Percentiles rank a stretch among this genome's conserved stretches.
Evolutionary conservation across 2,329 filamentous ascomycete genomes (phyloP).

Genomic region (Phoma sp.): DNA sequence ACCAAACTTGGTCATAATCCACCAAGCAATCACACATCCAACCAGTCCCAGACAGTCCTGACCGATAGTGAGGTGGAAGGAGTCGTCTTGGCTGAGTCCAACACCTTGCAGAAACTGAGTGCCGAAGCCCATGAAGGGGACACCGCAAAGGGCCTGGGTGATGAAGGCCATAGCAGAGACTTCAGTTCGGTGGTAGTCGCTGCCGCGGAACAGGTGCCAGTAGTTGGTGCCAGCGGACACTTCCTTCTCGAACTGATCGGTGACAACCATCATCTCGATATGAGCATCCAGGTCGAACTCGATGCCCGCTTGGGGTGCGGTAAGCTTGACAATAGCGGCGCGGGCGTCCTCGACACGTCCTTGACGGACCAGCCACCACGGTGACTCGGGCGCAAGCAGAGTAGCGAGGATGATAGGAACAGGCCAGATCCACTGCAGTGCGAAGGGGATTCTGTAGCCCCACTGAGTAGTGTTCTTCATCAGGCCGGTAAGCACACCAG

Average conservation of each 20-base stretch:
- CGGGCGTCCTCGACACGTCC: slow-evolving; percentile 70
- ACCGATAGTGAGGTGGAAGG: slow-evolving; percentile 34
- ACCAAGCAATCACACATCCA: slow-evolving; percentile 78
- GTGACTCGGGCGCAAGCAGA: slow-evolving; percentile 70
- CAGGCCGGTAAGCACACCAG: slow-evolving; percentile 72
- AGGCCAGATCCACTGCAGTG: slow-evolving; percentile 78
- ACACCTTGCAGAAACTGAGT: slow-evolving; percentile 33
- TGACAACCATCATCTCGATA: slow-evolving; percentile 88
- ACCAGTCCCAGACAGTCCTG: slow-evolving; percentile 41
- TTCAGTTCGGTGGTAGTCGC: slow-evolving; percentile 79
- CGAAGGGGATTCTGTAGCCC: slow-evolving; percentile 70
- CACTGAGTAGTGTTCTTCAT: slow-evolving; percentile 68
- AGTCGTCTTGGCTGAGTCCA: slow-evolving; percentile 31
- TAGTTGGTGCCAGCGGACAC: slow-evolving; percentile 73
- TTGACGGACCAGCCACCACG: slow-evolving; percentile 54
- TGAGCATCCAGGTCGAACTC: slow-evolving; percentile 59
- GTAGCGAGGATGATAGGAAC: slow-evolving; percentile 70
- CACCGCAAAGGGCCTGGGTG: slow-evolving; percentile 49
- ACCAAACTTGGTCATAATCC: slow-evolving; percentile 77
- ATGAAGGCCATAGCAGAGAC: slow-evolving; percentile 61
- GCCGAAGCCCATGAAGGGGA: slow-evolving; percentile 36
- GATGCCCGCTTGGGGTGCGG: slow-evolving; percentile 52
- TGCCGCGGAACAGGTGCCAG: slow-evolving; percentile 80
- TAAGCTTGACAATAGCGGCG: slow-evolving; percentile 67
- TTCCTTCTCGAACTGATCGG: slow-evolving; percentile 76